phyloP scores from a whole-genome alignment of 441 rosid species.

The Adansonia gregorii region DNA sequence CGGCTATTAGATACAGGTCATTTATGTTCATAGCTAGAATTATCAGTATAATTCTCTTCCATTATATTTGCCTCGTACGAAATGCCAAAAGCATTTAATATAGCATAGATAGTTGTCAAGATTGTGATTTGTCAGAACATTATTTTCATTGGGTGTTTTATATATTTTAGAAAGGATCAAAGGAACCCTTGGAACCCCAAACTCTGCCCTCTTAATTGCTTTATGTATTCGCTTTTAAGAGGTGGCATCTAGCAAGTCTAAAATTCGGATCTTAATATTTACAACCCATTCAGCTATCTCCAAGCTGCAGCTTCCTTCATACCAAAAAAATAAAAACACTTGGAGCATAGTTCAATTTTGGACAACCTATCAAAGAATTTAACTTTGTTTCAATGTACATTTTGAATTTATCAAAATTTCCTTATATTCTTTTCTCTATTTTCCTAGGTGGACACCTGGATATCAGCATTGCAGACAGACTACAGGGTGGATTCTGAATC shows the following conservation, averaged over 20 bases:
- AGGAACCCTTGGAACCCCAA: neutral
- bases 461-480: conserved; percentile 55
- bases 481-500: conserved; percentile 42
- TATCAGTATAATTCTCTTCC: neutral
- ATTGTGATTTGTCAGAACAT: neutral
- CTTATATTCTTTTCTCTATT: neutral
- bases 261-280: neutral
- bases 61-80: neutral
- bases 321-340: too few relatives aligned
- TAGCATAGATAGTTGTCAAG: neutral
- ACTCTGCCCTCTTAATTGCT: too few relatives aligned
- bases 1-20: neutral
- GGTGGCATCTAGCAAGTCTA: neutral
- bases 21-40: neutral
- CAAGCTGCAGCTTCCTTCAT: neutral
- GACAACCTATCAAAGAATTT: neutral
- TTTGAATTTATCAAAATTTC: neutral
- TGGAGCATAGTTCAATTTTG: neutral
- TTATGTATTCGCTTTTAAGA: too few relatives aligned
- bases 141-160: neutral
- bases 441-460: conserved; percentile 75
- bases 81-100: neutral
- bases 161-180: neutral
- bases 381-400: neutral
- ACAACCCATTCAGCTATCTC: neutral